A percentile compares a stretch with the other conserved stretches of the same genome.
phyloP scores from a whole-genome alignment of 352 stramenopile species.

The Phytophthora litchii region DNA sequence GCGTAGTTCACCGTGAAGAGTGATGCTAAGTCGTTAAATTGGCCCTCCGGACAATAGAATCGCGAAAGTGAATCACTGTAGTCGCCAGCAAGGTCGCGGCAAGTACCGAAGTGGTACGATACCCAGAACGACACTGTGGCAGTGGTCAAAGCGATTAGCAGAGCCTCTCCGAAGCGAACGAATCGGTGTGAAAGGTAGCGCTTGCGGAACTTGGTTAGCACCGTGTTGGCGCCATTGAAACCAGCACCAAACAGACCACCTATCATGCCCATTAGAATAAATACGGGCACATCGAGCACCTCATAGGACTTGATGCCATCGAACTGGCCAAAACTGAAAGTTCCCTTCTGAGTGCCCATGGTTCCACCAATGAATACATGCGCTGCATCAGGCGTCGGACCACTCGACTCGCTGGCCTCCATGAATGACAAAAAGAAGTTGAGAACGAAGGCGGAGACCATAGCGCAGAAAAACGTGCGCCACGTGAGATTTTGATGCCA shows the following conservation, averaged over 20 bases:
- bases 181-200: slow-evolving; percentile 67
- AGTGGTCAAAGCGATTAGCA: slow-evolving; percentile 74
- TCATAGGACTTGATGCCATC: slow-evolving; percentile 90
- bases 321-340: slow-evolving; percentile 91
- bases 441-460: slow-evolving; percentile 89
- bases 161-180: slow-evolving; percentile 65
- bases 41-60: slow-evolving; percentile 94
- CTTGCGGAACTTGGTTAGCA: slow-evolving; percentile 88
- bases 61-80: slow-evolving; percentile 88
- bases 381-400: slow-evolving; percentile 32
- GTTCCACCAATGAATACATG: slow-evolving; percentile 68
- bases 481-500: slow-evolving; percentile 99
- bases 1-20: slow-evolving; percentile 96
- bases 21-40: slow-evolving; percentile 98
- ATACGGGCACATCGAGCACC: slow-evolving; percentile 96
- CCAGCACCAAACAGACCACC: slow-evolving; percentile 96
- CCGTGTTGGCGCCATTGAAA: slow-evolving; percentile 96
- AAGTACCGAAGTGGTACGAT: slow-evolving; percentile 79
- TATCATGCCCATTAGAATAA: slow-evolving; percentile 97
- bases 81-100: slow-evolving; percentile 48
- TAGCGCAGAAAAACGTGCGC: slow-evolving; percentile 97
- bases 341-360: slow-evolving; percentile 81
- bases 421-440: slow-evolving; percentile 89
- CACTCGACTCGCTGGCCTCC: slow-evolving; percentile 50
- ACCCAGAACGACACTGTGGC: slow-evolving; percentile 77